Base-by-base conservation (phyloP, 176 grass and related monocot species). In the Guadua angustifolia region DNA sequence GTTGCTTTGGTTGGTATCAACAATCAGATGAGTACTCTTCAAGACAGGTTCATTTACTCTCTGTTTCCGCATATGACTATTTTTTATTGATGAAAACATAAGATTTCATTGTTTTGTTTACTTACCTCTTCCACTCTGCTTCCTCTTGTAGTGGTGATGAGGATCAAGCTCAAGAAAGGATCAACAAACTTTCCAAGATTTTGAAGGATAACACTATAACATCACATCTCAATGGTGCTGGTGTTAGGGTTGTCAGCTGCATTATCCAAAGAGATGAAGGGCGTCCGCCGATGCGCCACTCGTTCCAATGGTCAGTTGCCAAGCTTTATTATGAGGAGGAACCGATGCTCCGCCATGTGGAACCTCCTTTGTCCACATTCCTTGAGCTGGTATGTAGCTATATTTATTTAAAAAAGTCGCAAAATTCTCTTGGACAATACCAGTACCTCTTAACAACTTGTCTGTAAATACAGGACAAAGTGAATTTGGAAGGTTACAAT, bases 221-320 rank as follows among this genome's bases (percentile, higher is more conserved):
- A 81, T 90, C 91, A 71, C 88, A 88, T 89, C 91, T 99, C 51
- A 91, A 76, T 90, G 86, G 85, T 78, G 89, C 83, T 26, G 91
- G 89, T 69, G 77, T 99, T 78, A 86, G 82, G 86, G 78, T 88
- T 78, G 89, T 99, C 53, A 95, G 91, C 77, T 99, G 96, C 81
- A 99, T 99, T 86, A 99, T 99, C 83, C 91, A 99, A 69, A 95
- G 96, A 85, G 96, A 99, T 87, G 96, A 99, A 87, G 96, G 96
- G 43, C 93, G 96, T 59, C 43, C 93, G 1, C 96, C 93, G 62
- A 99, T 99, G 96, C 93, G 96, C 46, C 96, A 99, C 82, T 99
- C 93, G 71, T 95, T 99, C 78, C 91, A 92, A 64, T 99, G 96
- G 96, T 93, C 91, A 45, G 59, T 77, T 72, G 89, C 92, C 74